phyloP scores from a whole-genome alignment of 2,329 filamentous ascomycete genomes.

The Beauveria pseudobassiana region DNA sequence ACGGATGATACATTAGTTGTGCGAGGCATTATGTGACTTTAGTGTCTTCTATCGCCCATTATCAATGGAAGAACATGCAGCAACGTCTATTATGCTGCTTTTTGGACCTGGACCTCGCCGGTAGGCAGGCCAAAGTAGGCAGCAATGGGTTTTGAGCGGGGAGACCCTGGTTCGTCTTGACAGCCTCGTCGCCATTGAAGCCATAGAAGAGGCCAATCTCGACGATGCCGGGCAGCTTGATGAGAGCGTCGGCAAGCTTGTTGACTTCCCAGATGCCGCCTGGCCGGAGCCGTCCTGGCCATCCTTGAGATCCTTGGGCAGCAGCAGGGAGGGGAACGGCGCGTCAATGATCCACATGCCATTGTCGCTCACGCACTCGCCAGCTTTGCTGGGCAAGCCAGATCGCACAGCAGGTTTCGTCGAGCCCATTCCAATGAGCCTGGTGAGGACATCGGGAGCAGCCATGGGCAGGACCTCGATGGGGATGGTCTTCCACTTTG shows the following conservation, averaged over 20 bases:
- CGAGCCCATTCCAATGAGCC: constrained; percentile 67
- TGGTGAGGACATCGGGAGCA: constrained; percentile 66
- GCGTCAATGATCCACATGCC: constrained; percentile 82
- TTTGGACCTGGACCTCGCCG: constrained; percentile 53
- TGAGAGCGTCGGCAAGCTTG: constrained; percentile 64
- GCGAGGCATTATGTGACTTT: not conserved
- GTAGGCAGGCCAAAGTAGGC: constrained; percentile 92
- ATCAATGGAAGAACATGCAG: not conserved
- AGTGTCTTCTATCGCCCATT: not conserved
- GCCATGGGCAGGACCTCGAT: constrained; percentile 89
- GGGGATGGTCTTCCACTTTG: constrained; percentile 76
- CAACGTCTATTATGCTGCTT: not conserved
- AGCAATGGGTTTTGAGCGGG: constrained; percentile 81
- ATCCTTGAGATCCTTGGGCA: constrained; percentile 43
- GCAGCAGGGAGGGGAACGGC: constrained; percentile 68
- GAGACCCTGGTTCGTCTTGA: constrained; percentile 42
- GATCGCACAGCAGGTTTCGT: constrained; percentile 62
- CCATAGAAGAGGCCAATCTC: constrained; percentile 91
- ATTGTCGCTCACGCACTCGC: constrained; percentile 58
- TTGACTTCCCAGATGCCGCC: constrained; percentile 72
- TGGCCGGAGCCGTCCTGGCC: constrained; percentile 43
- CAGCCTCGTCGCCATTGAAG: constrained; percentile 63
- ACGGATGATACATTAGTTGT: not conserved
- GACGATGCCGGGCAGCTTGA: constrained; percentile 76
- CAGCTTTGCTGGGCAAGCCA: constrained; percentile 68